Percentiles rank a stretch among this genome's conserved stretches.
Evolutionary conservation across 208 protist genomes (phyloP).

Genomic region (Crithidia expoeki): DNA sequence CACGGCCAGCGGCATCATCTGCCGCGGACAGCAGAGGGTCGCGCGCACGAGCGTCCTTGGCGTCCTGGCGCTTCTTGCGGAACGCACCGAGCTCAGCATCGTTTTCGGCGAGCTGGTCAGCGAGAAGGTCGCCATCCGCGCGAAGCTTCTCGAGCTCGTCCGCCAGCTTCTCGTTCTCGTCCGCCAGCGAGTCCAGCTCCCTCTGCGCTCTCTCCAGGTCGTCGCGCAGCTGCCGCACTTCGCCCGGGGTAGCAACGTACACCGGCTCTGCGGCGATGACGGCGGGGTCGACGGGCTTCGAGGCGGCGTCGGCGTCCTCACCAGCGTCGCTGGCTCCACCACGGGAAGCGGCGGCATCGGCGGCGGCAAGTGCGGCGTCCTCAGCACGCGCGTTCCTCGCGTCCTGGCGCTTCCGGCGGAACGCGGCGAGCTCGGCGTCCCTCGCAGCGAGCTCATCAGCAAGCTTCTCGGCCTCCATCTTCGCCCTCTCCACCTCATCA

Average conservation of each 20-base stretch:
- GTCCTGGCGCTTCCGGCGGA: slow-evolving; percentile 16
- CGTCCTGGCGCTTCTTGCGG: slow-evolving; percentile 14
- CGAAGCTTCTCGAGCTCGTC: slow-evolving; percentile 3
- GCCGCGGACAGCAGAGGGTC: slow-evolving; percentile 16
- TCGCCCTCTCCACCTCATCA: neutral
- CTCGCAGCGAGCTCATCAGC: slow-evolving; percentile 17
- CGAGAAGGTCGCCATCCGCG: slow-evolving; percentile 1
- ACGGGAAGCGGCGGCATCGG: neutral
- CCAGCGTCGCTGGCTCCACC: neutral
- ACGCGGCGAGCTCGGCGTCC: slow-evolving; percentile 16
- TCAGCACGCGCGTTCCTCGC: neutral
- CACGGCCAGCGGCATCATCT: neutral
- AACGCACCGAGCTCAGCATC: slow-evolving; percentile 15
- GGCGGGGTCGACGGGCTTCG: slow-evolving; percentile 13
- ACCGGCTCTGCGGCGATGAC: slow-evolving; percentile 21
- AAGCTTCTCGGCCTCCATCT: neutral
- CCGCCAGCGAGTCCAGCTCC: neutral
- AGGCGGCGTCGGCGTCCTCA: neutral
- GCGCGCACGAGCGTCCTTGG: slow-evolving; percentile 5
- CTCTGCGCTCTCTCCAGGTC: neutral
- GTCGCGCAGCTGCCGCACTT: slow-evolving; percentile 9
- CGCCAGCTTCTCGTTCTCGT: slow-evolving; percentile 6
- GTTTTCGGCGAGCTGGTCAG: slow-evolving; percentile 19
- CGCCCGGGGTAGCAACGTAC: slow-evolving; percentile 17
- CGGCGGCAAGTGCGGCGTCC: slow-evolving; percentile 11